phyloP scores from a whole-genome alignment of 2,329 filamentous ascomycete species.

The Alternaria postmessia region DNA sequence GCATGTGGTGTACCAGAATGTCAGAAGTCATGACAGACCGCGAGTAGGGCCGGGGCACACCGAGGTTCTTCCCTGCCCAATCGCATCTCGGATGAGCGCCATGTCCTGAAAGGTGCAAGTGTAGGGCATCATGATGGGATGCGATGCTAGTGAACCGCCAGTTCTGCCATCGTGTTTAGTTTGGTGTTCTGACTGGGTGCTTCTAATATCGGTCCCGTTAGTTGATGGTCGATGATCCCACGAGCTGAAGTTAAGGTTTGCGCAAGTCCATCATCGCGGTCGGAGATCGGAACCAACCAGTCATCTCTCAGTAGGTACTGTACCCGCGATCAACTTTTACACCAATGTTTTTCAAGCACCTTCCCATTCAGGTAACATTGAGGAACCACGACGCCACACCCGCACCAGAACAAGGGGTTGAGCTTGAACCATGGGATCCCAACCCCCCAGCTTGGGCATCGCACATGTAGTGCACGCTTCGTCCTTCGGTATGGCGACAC shows the following conservation, averaged over 20 bases:
- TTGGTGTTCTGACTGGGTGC: neutral
- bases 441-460: neutral
- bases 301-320: neutral
- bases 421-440: neutral
- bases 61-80: neutral
- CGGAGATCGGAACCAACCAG: neutral
- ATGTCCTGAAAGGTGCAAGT: neutral
- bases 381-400: neutral
- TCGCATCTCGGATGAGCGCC: neutral
- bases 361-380: neutral
- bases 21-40: neutral
- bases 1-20: neutral
- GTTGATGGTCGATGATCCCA: neutral
- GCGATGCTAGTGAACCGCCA: neutral
- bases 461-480: neutral
- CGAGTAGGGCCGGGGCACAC: neutral
- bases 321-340: neutral
- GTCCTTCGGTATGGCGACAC: neutral
- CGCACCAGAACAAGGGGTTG: neutral
- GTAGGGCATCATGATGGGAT: neutral
- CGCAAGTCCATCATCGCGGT: neutral
- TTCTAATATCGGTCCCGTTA: neutral
- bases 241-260: conserved; percentile 1
- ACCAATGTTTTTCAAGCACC: neutral
- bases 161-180: neutral